Evolutionary conservation across 495 filamentous ascomycete genomes (phyloP).

Genomic region (Neurospora sp.): DNA sequence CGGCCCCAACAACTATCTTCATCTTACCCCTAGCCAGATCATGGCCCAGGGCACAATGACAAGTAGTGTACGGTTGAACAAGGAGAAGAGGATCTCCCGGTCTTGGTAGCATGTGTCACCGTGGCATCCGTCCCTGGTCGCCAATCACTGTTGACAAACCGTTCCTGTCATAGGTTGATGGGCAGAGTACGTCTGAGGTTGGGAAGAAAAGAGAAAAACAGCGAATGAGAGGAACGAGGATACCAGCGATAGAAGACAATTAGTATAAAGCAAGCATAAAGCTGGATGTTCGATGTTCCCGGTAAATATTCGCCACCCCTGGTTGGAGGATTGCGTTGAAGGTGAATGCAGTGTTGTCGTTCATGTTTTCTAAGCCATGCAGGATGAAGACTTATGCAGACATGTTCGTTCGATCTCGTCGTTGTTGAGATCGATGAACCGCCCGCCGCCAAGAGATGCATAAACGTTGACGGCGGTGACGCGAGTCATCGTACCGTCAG

Average conservation of each 20-base stretch:
- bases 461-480: background rate
- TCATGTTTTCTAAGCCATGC: background rate
- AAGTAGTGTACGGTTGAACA: background rate
- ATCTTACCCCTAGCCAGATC: background rate
- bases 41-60: background rate
- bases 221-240: background rate
- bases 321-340: background rate
- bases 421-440: background rate
- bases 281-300: background rate
- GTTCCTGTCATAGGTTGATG: background rate
- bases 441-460: background rate
- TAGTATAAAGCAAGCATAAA: background rate
- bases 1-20: background rate
- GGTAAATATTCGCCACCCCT: background rate
- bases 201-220: background rate
- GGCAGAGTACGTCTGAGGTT: background rate
- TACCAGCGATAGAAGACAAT: too few species aligned
- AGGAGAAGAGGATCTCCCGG: background rate
- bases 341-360: background rate
- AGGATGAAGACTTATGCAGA: background rate
- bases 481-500: background rate
- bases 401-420: background rate
- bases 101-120: background rate
- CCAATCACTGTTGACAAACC: background rate
- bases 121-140: background rate